Percentiles rank a stretch among this genome's conserved stretches.
These are phyloP conservation scores for Thelonectria blattea DNA, from an alignment of 2,329 filamentous ascomycete genomes.

Conservation along the genomic window DNA sequence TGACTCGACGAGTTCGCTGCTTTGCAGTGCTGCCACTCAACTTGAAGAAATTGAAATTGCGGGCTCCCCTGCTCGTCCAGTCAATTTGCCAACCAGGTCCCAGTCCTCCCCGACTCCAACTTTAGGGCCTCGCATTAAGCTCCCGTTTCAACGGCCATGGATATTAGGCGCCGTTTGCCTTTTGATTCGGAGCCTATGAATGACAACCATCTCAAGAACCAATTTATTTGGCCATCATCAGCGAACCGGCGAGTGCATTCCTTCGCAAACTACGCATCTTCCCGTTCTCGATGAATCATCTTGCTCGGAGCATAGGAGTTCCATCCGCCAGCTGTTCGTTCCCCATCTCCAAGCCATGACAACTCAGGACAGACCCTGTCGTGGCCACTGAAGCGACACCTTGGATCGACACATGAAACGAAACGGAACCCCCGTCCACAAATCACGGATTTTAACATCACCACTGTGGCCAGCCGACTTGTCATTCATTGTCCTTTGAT, in stretches of 20 bases:
- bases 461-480: not conserved
- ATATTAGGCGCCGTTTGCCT: constrained; percentile 2
- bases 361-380: constrained; percentile 6
- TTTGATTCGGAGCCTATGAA: constrained; percentile 2
- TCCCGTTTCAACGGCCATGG: constrained; percentile 15
- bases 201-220: not conserved
- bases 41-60: constrained; percentile 10
- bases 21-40: not conserved
- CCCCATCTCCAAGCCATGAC: constrained; percentile 2
- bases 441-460: not conserved
- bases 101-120: not conserved
- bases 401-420: constrained; percentile 20
- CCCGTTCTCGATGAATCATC: not conserved
- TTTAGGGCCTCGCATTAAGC: not conserved
- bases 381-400: constrained; percentile 3
- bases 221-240: not conserved
- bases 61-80: not conserved
- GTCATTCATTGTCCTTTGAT: not conserved
- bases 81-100: constrained; percentile 4
- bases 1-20: not conserved
- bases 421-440: constrained; percentile 12
- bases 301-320: not conserved
- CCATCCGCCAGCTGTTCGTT: not conserved
- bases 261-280: constrained; percentile 1
- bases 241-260: not conserved